A percentile compares a stretch with the other conserved stretches of the same genome.
Conservation (phyloP, 805 yeast genomes). For the Lachancea dasiensis region DNA sequence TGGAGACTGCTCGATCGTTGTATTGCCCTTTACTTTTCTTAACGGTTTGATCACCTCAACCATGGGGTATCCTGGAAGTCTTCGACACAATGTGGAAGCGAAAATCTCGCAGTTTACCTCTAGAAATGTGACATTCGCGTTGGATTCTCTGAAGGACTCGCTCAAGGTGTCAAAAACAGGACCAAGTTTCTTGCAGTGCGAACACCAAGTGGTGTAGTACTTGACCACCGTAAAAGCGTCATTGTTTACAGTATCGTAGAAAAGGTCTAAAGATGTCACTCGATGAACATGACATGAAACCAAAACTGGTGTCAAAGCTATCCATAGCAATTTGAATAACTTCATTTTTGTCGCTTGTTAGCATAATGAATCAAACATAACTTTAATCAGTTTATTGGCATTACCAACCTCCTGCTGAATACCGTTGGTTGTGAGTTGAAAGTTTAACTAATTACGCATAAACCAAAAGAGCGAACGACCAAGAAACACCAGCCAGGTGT, state of each 20-base stretch:
- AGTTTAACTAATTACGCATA: no score
- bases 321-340: no score
- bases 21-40: not conserved
- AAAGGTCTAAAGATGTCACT: slow-evolving; percentile 23
- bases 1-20: not conserved
- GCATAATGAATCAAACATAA: no score
- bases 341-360: no score
- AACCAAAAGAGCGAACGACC: no score
- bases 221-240: slow-evolving; percentile 31
- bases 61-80: slow-evolving; percentile 56
- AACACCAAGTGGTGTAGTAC: slow-evolving; percentile 64
- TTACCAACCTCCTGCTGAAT: no score
- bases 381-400: no score
- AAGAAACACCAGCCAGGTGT: no score
- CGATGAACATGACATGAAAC: slow-evolving; percentile 5
- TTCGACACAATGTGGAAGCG: slow-evolving; percentile 26
- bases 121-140: slow-evolving; percentile 21
- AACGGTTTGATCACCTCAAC: slow-evolving; percentile 48
- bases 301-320: slow-evolving; percentile 1
- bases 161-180: slow-evolving; percentile 52
- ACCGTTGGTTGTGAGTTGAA: no score
- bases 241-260: slow-evolving; percentile 25
- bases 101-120: slow-evolving; percentile 32
- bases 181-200: slow-evolving; percentile 54
- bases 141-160: slow-evolving; percentile 26